phyloP scores from a whole-genome alignment of 495 filamentous ascomycete species.

The Tuber umbilicatum region DNA sequence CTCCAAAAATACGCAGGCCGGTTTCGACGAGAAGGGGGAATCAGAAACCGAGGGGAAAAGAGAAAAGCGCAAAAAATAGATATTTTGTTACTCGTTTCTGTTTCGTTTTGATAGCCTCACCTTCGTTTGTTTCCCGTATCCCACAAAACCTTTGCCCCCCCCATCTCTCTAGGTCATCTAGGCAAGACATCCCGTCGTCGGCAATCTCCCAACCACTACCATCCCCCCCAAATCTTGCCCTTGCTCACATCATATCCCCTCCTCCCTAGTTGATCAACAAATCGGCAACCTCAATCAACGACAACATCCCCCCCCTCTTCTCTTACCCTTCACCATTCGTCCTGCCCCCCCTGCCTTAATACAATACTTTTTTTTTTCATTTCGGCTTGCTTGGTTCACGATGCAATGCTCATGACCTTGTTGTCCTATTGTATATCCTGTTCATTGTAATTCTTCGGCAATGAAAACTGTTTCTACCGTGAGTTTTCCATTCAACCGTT shows the following conservation, averaged over 20 bases:
- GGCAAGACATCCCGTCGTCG: background rate
- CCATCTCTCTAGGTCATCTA: background rate
- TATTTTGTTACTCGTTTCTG: background rate
- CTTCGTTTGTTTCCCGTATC: background rate
- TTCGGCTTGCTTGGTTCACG: conserved; percentile 24
- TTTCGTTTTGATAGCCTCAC: background rate
- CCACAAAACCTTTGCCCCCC: background rate
- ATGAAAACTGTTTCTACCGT: conserved; percentile 63
- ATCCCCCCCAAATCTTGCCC: conserved; percentile 6
- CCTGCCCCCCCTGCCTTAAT: background rate
- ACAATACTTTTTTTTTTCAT: background rate
- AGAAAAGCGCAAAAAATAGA: background rate
- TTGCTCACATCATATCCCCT: conserved; percentile 12
- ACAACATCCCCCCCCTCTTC: conserved; percentile 12
- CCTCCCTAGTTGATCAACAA: conserved; percentile 11
- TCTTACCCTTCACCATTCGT: conserved; percentile 20
- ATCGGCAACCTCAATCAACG: conserved; percentile 18
- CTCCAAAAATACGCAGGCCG: conserved; percentile 4
- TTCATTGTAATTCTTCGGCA: conserved; percentile 36
- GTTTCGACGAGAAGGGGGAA: background rate
- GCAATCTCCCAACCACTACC: background rate
- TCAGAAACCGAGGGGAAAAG: background rate
- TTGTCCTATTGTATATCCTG: conserved; percentile 27
- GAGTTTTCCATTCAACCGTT: conserved; percentile 43
- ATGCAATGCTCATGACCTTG: conserved; percentile 38